These are phyloP conservation scores for Sugiyamaella americana DNA, from an alignment of 805 yeast species.

Conservation along the genomic window DNA sequence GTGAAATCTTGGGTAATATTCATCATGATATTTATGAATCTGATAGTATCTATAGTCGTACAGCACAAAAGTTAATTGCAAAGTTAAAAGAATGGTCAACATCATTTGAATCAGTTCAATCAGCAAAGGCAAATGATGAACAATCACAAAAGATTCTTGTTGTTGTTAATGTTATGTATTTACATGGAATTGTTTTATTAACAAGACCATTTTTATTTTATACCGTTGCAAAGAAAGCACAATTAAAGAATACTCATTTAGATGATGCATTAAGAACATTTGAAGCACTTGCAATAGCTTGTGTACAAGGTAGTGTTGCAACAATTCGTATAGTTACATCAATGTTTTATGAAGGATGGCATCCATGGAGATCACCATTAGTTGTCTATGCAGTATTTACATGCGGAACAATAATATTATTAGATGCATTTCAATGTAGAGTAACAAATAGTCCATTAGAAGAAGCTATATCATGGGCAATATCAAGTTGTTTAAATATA, in stretches of 20 bases:
- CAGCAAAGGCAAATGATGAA: background rate
- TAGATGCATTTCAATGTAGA: conserved; percentile 7
- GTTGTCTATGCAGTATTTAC: conserved; percentile 16
- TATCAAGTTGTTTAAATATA: background rate
- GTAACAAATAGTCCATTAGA: background rate
- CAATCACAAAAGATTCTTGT: background rate
- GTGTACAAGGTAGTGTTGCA: conserved; percentile 11
- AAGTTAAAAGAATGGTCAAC: conserved; percentile 10
- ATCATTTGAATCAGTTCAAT: conserved; percentile 2
- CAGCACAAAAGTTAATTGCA: conserved; percentile 9
- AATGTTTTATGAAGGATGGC: background rate
- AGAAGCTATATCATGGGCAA: background rate
- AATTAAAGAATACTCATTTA: conserved; percentile 2
- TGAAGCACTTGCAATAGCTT: conserved; percentile 9
- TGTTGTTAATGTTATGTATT: conserved; percentile 12
- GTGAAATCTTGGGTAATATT: conserved; percentile 14
- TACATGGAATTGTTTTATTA: conserved; percentile 14
- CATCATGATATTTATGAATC: conserved; percentile 9
- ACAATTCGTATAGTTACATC: background rate
- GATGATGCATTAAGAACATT: conserved; percentile 9
- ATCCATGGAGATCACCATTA: conserved; percentile 2
- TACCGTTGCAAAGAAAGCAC: conserved; percentile 9
- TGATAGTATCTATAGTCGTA: conserved; percentile 9
- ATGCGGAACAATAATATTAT: conserved; percentile 3
- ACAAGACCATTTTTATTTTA: conserved; percentile 16